Percentiles rank a stretch among this genome's conserved stretches.
Conservation (phyloP, 371 early-diverging fungal species). For the Rhizopus stolonifer region DNA sequence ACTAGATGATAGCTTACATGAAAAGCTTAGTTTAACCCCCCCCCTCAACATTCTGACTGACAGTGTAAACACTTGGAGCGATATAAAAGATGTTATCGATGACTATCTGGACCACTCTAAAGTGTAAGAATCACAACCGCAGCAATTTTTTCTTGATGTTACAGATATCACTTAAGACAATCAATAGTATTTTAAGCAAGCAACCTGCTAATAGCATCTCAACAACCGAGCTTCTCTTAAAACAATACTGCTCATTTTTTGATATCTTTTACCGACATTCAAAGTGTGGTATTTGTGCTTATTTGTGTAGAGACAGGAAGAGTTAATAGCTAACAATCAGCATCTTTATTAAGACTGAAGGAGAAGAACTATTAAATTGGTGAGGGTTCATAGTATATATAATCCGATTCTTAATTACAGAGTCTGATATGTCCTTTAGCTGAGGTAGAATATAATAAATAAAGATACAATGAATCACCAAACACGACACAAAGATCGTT, state of each 20-base stretch:
- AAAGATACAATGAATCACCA: too few relatives aligned
- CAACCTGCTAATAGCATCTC: background rate
- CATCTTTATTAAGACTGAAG: too few relatives aligned
- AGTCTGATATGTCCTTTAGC: too few relatives aligned
- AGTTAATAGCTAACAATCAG: too few relatives aligned
- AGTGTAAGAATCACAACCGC: background rate
- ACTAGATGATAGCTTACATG: slow-evolving; percentile 1
- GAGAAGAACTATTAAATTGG: too few relatives aligned
- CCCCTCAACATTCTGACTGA: background rate
- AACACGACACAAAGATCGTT: background rate
- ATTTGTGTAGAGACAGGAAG: too few relatives aligned
- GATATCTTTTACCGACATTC: background rate
- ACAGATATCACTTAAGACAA: slow-evolving; percentile 5
- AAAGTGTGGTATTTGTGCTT: too few relatives aligned
- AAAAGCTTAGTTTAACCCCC: background rate
- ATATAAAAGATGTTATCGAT: slow-evolving; percentile 1
- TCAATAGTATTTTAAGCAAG: background rate
- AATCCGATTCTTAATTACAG: too few relatives aligned
- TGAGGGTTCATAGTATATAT: too few relatives aligned
- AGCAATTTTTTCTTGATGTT: background rate
- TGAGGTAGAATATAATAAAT: too few relatives aligned
- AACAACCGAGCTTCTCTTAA: slow-evolving; percentile 5
- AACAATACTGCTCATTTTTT: slow-evolving; percentile 2
- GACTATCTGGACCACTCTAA: background rate
- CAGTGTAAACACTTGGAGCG: background rate